Evolutionary conservation across 2,329 filamentous ascomycete species (phyloP), one percentile per base, ranked within the genome.

Genomic region (Aureobasidium leucospermi): DNA sequence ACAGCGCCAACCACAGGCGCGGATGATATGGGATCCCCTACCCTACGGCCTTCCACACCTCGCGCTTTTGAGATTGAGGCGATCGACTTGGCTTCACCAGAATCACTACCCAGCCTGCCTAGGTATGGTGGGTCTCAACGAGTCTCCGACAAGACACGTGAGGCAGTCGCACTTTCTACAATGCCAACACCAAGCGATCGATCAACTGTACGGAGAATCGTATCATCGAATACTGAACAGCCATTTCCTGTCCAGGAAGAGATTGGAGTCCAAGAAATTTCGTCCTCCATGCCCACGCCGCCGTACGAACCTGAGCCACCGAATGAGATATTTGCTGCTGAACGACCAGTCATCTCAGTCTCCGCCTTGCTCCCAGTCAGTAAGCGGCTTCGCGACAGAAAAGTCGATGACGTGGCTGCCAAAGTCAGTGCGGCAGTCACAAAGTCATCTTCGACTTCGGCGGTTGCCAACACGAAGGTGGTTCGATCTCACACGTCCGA

Each of bases 1-100:
- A 71, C 67, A 4, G 70, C 69, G 5, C 69, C 70, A 16, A 65
- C 63, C 6, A 38, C 41, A 7, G 34, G 58, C 4, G 32, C 9
- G 1, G 55, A 58, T 16, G 55, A 58, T 7, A 15, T 48, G 13
- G 55, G 53, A 49, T 31, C 64, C 59, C 11, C 52, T 39, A 7
- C 61, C 60, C 16, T 62, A 62, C 34, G 59, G 9, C 34, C 45
- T 15, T n/a, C 53, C 15, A 52, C 58, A 48, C 49, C 52, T 39
- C 39, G 55, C 43, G 13, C 29, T 32, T 31, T 38, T 39, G 60
- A 31, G 3, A 58, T 64, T 6, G 64, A 66, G 38, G 63, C 59
- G 16, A 62, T 65, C 29, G 64, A 65, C 49, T 60, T 65, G 23
- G 60, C 62, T 19, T 62, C 55, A 39, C 62, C 62, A 23, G 55